Percentiles rank a stretch among this genome's conserved stretches.
Conservation (phyloP, 176 grass and related monocot genomes). For the Triticum monococcum region DNA sequence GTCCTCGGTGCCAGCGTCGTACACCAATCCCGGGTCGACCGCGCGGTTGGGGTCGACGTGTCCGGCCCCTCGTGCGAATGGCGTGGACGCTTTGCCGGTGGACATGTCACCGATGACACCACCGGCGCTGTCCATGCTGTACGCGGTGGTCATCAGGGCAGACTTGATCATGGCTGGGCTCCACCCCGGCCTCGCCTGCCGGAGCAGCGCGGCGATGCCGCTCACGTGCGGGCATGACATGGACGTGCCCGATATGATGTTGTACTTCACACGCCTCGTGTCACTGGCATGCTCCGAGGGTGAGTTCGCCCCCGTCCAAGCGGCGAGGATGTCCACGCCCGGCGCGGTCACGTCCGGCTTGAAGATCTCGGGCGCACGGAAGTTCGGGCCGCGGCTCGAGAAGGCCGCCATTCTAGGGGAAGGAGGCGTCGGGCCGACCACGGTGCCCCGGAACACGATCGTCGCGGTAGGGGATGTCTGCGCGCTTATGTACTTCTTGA, state of each 20-base stretch:
- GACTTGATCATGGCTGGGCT: constrained; percentile 42
- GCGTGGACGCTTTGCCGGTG: constrained; percentile 35
- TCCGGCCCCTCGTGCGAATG: constrained; percentile 55
- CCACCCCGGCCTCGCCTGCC: constrained; percentile 37
- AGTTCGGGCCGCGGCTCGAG: no score
- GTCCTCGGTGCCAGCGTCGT: no score
- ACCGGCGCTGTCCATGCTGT: constrained; percentile 46
- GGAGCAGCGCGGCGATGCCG: constrained; percentile 42
- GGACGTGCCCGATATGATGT: constrained; percentile 46
- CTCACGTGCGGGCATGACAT: constrained; percentile 47
- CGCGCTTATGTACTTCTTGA: no score
- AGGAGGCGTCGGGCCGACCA: no score
- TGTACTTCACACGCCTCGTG: constrained; percentile 40
- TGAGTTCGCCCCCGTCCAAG: no score
- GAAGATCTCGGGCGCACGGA: no score
- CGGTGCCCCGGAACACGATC: no score
- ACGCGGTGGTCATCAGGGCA: constrained; percentile 56
- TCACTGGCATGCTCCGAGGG: neutral
- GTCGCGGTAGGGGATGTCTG: no score
- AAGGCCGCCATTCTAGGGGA: no score
- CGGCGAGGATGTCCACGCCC: no score
- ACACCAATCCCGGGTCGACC: no score
- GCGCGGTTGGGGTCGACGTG: constrained; percentile 44
- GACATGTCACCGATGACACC: constrained; percentile 31
- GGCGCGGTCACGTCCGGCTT: no score